Evolutionary conservation across 2,329 filamentous ascomycete genomes (phyloP), one percentile per base, ranked within the genome.

Genomic region (Fusarium robinianum): DNA sequence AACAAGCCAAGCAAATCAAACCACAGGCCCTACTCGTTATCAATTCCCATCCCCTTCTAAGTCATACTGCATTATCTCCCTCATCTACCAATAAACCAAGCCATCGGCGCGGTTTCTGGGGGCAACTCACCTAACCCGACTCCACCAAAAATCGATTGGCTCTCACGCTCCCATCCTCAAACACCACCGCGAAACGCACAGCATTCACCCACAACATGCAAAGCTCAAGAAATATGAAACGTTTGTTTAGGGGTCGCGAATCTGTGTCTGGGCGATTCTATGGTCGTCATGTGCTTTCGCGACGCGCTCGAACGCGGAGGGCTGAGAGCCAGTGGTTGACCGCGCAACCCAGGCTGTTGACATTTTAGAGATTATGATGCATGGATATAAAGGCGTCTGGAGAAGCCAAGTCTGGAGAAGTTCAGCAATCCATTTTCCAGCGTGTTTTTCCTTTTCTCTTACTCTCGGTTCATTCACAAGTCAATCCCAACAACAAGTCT

Each of bases 321-420:
- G 36, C 31, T 43, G 29, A 32, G 15, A 21, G 8, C 52, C 53
- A 55, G 49, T 56, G 52, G 53, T 55, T 55, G 53, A 53, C 52
- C 19, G 24, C 38, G 49, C 53, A 55, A 55, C 53, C 41, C 16
- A 22, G 25, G 17, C 12, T 19, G 16, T 36, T 48, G 31, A 43
- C 3, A 29, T 24, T 10, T 16, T n/a, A 15, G n/a, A 23, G 5
- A 17, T 42, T 36, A 55, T 49, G 48, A 43, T 42, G 36, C 38
- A n/a, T 1, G 5, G 22, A 56, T 55, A 55, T 56, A 55, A 56
- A 53, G 26, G 21, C 14, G 4, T n/a, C n/a, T 9, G n/a, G 9
- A 27, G 8, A 10, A 12, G 8, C 17, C 53, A 35, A 30, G 23
- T 24, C 14, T 14, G 22, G 14, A 10, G 5, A 16, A 17, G 11